These are phyloP conservation scores for Talaromyces sp. DNA, from an alignment of 2,329 filamentous ascomycete species.

Conservation along the genomic window DNA sequence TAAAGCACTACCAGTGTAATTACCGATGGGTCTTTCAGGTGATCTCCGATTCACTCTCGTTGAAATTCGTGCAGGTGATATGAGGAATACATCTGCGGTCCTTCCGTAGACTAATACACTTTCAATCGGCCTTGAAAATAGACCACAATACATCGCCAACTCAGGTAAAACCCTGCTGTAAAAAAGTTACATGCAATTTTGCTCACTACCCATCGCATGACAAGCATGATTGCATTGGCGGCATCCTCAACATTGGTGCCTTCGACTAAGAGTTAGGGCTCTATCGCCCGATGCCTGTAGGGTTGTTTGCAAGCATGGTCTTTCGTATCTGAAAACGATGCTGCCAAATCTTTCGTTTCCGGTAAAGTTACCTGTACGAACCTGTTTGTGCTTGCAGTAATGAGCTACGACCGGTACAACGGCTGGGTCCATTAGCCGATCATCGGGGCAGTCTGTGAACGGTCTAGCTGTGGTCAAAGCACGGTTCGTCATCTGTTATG, in stretches of 20 bases:
- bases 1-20: too few relatives aligned
- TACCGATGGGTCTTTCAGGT: too few relatives aligned
- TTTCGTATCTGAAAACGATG: slow-evolving; percentile 38
- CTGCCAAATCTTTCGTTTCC: slow-evolving; percentile 42
- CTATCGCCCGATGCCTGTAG: slow-evolving; percentile 51
- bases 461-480: slow-evolving; percentile 38
- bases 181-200: too few relatives aligned
- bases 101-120: too few relatives aligned
- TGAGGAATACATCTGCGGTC: too few relatives aligned
- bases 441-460: too few relatives aligned
- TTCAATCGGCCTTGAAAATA: too few relatives aligned
- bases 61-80: too few relatives aligned
- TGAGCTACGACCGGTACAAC: slow-evolving; percentile 36
- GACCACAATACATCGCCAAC: too few relatives aligned
- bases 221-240: slow-evolving; percentile 38
- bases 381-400: slow-evolving; percentile 30
- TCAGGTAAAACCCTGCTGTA: too few relatives aligned
- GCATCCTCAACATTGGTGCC: slow-evolving; percentile 47
- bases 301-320: slow-evolving; percentile 42
- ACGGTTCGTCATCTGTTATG: slow-evolving; percentile 31
- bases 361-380: slow-evolving; percentile 46
- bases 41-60: too few relatives aligned
- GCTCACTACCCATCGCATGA: too few relatives aligned
- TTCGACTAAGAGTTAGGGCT: slow-evolving; percentile 39
- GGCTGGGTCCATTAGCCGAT: slow-evolving; percentile 24